A percentile compares a stretch with the other conserved stretches of the same genome.
phyloP scores from a whole-genome alignment of 495 filamentous ascomycete species.

The Evernia prunastri region DNA sequence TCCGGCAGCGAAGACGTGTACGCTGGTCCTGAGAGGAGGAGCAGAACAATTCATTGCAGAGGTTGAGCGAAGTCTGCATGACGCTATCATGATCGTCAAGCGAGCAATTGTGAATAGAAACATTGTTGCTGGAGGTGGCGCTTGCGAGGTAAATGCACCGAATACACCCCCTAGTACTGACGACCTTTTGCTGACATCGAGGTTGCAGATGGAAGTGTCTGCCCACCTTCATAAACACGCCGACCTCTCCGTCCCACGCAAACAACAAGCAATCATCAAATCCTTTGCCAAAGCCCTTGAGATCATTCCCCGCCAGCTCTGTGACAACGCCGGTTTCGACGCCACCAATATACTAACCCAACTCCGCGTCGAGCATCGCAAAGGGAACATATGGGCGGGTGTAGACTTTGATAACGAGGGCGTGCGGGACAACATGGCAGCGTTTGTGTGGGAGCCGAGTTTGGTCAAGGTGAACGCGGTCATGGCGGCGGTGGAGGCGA shows the following conservation, averaged over 20 bases:
- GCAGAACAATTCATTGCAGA: constrained; percentile 99
- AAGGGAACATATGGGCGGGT: constrained; percentile 86
- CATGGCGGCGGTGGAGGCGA: constrained; percentile 89
- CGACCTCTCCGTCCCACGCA: constrained; percentile 84
- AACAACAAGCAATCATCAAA: constrained; percentile 96
- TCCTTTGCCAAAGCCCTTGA: constrained; percentile 95
- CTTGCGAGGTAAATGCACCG: constrained; percentile 52
- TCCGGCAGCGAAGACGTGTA: constrained; percentile 92
- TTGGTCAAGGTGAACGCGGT: constrained; percentile 97
- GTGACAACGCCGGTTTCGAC: constrained; percentile 97
- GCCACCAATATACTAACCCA: constrained; percentile 95
- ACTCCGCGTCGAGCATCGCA: constrained; percentile 87
- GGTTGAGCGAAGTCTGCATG: constrained; percentile 92
- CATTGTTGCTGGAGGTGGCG: constrained; percentile 93
- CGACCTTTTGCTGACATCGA: neutral
- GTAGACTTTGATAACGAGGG: constrained; percentile 93
- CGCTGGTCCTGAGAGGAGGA: constrained; percentile 86
- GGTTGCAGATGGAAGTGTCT: constrained; percentile 74
- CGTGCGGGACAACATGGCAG: constrained; percentile 83
- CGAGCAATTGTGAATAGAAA: constrained; percentile 86
- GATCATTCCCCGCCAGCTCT: constrained; percentile 91
- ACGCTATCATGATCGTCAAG: constrained; percentile 99
- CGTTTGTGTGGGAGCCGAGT: constrained; percentile 94
- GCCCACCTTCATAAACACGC: constrained; percentile 86
- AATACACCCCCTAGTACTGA: neutral